Conservation (phyloP, 192 early-diverging fungal genomes). For the Gamsiella multidivaricata region DNA sequence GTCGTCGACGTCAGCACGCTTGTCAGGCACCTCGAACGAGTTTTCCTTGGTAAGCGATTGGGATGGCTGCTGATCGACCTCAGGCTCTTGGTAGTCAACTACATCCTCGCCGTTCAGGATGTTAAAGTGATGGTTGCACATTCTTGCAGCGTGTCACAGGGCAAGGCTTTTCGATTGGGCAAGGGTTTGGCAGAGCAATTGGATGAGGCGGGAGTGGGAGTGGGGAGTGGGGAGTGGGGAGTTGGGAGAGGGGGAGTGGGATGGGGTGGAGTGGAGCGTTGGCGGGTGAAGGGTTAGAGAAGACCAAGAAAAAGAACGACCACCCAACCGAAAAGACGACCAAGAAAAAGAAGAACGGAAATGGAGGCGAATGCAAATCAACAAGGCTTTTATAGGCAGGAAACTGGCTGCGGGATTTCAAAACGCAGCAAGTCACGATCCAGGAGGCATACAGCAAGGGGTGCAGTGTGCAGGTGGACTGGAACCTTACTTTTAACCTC, state of each 20-base stretch:
- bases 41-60: slow-evolving; percentile 32
- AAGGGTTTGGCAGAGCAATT: not conserved
- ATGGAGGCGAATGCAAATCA: slow-evolving; percentile 11
- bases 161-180: not conserved
- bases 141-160: not conserved
- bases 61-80: not conserved
- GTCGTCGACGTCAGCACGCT: slow-evolving; percentile 37
- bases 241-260: not conserved
- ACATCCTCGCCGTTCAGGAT: slow-evolving; percentile 27
- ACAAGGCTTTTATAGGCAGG: slow-evolving; percentile 19
- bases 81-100: not conserved
- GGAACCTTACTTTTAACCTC: too few species aligned
- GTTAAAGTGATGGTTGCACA: slow-evolving; percentile 52
- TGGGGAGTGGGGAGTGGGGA: not conserved
- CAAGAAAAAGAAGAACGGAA: slow-evolving; percentile 31
- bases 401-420: not conserved
- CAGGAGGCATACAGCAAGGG: too few species aligned
- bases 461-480: too few species aligned
- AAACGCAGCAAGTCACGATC: too few species aligned
- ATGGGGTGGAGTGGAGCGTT: slow-evolving; percentile 4
- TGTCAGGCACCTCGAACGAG: slow-evolving; percentile 46
- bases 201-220: not conserved
- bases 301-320: slow-evolving; percentile 5
- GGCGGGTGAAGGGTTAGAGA: slow-evolving; percentile 1
- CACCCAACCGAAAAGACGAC: slow-evolving; percentile 19